Conservation (phyloP, 2,329 filamentous ascomycete species). For the Pseudocercospora cruenta region DNA sequence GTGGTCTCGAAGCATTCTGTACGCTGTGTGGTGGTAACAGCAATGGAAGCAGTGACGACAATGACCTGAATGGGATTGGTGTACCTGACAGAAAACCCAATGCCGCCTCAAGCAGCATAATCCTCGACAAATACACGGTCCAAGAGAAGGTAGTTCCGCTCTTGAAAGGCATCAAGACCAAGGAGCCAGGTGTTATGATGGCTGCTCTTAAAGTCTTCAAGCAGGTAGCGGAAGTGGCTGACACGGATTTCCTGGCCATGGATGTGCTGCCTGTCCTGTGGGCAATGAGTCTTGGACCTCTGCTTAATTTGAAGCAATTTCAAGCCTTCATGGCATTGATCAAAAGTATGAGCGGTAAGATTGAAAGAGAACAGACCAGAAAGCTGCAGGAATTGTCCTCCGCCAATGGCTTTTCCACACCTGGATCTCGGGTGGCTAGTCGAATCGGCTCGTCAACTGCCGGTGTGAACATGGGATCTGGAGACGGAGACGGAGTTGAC, state of each 20-base stretch:
- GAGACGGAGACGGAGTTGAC: constrained; percentile 67
- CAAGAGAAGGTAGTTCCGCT: constrained; percentile 95
- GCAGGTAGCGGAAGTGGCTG: constrained; percentile 79
- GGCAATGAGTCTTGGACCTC: constrained; percentile 86
- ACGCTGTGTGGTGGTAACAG: constrained; percentile 80
- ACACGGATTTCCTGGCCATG: constrained; percentile 88
- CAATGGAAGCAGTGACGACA: constrained; percentile 51
- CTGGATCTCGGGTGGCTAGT: constrained; percentile 64
- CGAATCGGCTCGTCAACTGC: constrained; percentile 61
- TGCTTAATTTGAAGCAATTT: constrained; percentile 84
- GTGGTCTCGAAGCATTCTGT: constrained; percentile 85
- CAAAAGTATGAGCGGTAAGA: constrained; percentile 73
- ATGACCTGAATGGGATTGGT: constrained; percentile 75
- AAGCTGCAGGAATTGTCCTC: constrained; percentile 84
- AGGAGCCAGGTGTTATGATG: constrained; percentile 97
- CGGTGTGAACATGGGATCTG: constrained; percentile 57
- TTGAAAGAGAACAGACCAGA: constrained; percentile 85
- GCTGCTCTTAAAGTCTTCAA: constrained; percentile 82
- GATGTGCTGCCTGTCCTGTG: constrained; percentile 89
- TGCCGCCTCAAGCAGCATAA: constrained; percentile 56
- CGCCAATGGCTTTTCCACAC: constrained; percentile 41
- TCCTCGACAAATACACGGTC: constrained; percentile 95
- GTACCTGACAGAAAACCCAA: constrained; percentile 50
- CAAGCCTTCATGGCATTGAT: constrained; percentile 88
- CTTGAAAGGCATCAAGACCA: constrained; percentile 92